Evolutionary conservation across 257 asterid genomes (phyloP).

Genomic region (Ilex aquifolium): DNA sequence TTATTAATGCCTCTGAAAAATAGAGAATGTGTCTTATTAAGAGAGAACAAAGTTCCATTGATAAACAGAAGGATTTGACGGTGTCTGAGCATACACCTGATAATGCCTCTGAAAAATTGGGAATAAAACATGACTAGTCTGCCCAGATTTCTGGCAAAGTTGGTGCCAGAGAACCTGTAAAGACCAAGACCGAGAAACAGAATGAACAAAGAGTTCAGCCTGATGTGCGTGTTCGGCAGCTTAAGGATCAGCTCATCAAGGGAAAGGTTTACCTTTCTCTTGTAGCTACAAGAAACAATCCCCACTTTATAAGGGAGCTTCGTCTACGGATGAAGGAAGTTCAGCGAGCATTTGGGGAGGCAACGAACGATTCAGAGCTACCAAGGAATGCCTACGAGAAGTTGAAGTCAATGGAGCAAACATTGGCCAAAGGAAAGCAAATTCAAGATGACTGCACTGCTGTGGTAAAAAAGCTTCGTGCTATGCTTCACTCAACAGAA

Average conservation of each 20-base stretch:
- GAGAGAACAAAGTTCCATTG: slow-evolving; percentile 18
- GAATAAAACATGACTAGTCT: slow-evolving; percentile 24
- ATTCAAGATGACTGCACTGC: slow-evolving; percentile 64
- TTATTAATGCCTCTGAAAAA: no score
- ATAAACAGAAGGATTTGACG: slow-evolving; percentile 19
- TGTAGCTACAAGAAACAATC: slow-evolving; percentile 61
- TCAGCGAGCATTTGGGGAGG: slow-evolving; percentile 63
- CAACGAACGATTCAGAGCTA: slow-evolving; percentile 78
- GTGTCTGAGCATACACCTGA: slow-evolving; percentile 24
- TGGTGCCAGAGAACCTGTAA: slow-evolving; percentile 31
- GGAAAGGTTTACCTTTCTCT: slow-evolving; percentile 80
- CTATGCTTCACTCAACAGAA: slow-evolving; percentile 61
- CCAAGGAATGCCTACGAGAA: slow-evolving; percentile 64
- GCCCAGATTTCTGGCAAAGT: slow-evolving; percentile 34
- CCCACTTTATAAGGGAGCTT: slow-evolving; percentile 76
- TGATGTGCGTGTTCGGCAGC: slow-evolving; percentile 62
- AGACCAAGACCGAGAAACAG: slow-evolving; percentile 30
- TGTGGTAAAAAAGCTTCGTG: slow-evolving; percentile 53
- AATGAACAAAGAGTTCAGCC: slow-evolving; percentile 31
- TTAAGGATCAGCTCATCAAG: slow-evolving; percentile 70
- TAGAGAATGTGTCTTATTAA: no score
- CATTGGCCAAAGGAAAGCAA: slow-evolving; percentile 73
- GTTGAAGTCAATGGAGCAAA: slow-evolving; percentile 77
- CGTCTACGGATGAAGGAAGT: slow-evolving; percentile 85
- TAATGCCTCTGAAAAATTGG: slow-evolving; percentile 19